Percentiles rank a stretch among this genome's conserved stretches.
Conservation (phyloP, 306 rosid species). For the Styphnolobium japonicum region DNA sequence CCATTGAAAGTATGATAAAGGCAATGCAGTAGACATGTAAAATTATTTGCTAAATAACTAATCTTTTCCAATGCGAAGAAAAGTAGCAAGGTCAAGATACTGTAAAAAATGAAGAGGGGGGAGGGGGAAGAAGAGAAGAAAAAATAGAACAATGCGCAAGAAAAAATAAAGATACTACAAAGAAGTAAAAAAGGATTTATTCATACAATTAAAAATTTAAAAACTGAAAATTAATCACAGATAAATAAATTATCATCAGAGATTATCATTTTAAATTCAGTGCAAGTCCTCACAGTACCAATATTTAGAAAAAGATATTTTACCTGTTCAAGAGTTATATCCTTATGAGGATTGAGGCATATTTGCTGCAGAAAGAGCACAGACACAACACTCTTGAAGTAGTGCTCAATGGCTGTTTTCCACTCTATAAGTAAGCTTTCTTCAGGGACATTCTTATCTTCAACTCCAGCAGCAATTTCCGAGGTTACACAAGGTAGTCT, state of each 20-base stretch:
- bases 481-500: slow-evolving; percentile 36
- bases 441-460: slow-evolving; percentile 15
- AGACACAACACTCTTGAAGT: slow-evolving; percentile 71
- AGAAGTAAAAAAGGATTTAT: neutral
- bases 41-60: neutral
- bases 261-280: neutral
- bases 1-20: neutral
- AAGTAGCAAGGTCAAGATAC: neutral
- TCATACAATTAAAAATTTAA: neutral
- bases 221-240: neutral
- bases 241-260: neutral
- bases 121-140: neutral
- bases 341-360: slow-evolving; percentile 66
- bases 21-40: neutral
- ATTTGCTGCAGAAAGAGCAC: slow-evolving; percentile 64
- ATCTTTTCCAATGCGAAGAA: neutral
- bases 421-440: slow-evolving; percentile 48
- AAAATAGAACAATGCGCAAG: neutral
- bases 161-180: neutral
- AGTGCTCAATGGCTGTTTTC: slow-evolving; percentile 58
- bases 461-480: slow-evolving; percentile 24
- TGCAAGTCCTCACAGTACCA: neutral
- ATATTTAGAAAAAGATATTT: neutral
- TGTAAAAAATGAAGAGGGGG: neutral
- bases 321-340: slow-evolving; percentile 74